phyloP scores from a whole-genome alignment of 306 rosid genomes.

The Malus orientalis region DNA sequence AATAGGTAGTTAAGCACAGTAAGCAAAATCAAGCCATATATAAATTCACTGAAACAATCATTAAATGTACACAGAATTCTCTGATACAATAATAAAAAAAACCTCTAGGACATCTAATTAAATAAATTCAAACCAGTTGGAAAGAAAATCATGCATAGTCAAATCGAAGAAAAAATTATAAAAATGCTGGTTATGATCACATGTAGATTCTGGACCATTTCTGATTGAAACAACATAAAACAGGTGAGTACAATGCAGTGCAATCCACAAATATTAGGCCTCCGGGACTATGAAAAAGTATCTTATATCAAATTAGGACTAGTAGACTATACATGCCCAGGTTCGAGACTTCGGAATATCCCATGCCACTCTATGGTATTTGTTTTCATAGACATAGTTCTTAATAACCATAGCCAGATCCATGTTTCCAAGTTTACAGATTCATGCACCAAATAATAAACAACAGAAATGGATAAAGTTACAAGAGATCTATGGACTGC shows the following conservation, averaged over 20 bases:
- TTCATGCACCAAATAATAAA: neutral
- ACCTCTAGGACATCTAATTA: neutral
- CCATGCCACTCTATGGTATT: neutral
- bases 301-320: neutral
- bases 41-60: neutral
- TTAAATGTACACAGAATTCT: neutral
- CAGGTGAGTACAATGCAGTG: neutral
- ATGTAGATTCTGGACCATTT: neutral
- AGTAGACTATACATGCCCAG: neutral
- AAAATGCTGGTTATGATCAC: neutral
- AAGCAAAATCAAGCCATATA: neutral
- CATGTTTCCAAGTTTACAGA: slow-evolving; percentile 2
- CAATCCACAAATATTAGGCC: neutral
- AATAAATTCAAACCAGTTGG: neutral
- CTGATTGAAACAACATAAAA: neutral
- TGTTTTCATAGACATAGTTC: neutral
- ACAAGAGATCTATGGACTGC: neutral
- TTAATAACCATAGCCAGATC: neutral
- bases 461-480: neutral
- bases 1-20: neutral
- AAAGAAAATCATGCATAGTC: neutral
- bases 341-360: neutral
- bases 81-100: neutral
- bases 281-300: neutral
- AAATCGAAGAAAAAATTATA: neutral